Conservation (phyloP, 163 green algal species). For the Scenedesmus sp. region DNA sequence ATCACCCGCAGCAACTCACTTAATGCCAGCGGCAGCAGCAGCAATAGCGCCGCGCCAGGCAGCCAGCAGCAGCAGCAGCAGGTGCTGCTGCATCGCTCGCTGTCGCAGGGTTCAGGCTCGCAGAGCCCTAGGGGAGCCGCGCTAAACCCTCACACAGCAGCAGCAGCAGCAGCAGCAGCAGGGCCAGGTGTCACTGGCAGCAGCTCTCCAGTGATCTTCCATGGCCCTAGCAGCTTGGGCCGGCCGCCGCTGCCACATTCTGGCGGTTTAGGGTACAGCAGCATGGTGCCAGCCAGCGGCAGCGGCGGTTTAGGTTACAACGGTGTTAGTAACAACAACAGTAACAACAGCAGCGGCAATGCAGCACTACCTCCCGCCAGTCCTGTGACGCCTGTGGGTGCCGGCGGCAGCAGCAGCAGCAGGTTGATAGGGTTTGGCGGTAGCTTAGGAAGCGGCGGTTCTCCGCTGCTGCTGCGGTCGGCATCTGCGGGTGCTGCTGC, state of each 20-base stretch:
- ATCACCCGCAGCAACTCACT: slow-evolving; percentile 11
- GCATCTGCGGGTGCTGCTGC: slow-evolving; percentile 6
- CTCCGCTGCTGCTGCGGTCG: slow-evolving; percentile 1
- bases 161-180: neutral
- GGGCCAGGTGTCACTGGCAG: neutral
- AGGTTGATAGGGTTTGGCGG: neutral
- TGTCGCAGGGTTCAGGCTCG: slow-evolving; percentile 8
- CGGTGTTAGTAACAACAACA: neutral
- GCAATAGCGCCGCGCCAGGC: neutral
- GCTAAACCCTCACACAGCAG: neutral
- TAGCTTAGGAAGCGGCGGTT: neutral
- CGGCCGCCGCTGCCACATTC: slow-evolving; percentile 30
- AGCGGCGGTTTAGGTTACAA: neutral
- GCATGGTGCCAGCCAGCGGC: neutral
- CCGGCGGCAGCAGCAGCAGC: slow-evolving; percentile 20
- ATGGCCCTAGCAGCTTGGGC: slow-evolving; percentile 30
- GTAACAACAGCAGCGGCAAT: neutral
- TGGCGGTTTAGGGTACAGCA: neutral
- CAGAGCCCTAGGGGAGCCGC: neutral
- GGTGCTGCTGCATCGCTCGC: neutral
- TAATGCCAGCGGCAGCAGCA: neutral
- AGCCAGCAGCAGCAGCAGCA: slow-evolving; percentile 11
- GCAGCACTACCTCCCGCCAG: slow-evolving; percentile 18
- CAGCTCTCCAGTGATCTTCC: neutral
- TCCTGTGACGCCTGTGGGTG: slow-evolving; percentile 3